Conservation (phyloP, 2,329 filamentous ascomycete genomes). For the Venturia asperata region DNA sequence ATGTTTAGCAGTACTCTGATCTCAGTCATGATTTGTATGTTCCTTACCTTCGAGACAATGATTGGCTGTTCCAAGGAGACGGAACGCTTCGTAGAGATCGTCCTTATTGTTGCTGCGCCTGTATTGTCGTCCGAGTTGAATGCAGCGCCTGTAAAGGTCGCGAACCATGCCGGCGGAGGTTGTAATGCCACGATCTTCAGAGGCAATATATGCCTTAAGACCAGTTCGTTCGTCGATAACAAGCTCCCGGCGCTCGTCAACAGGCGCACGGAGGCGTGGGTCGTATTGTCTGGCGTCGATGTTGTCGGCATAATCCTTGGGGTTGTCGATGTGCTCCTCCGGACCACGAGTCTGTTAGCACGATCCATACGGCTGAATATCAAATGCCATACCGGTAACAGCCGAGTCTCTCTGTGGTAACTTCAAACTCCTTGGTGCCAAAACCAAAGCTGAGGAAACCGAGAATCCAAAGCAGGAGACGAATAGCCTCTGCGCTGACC, state of each 20-base stretch:
- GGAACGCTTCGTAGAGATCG: constrained; percentile 82
- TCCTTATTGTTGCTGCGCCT: constrained; percentile 56
- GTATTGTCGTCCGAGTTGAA: constrained; percentile 74
- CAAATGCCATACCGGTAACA: constrained; percentile 49
- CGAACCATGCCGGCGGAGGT: constrained; percentile 74
- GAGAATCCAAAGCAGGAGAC: constrained; percentile 79
- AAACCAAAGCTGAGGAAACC: constrained; percentile 86
- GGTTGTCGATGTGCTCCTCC: constrained; percentile 75
- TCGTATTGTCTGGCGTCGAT: constrained; percentile 79
- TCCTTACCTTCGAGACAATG: constrained; percentile 72
- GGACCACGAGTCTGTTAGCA: constrained; percentile 34
- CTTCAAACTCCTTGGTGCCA: constrained; percentile 77
- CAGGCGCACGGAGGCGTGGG: constrained; percentile 67
- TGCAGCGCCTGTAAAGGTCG: constrained; percentile 63
- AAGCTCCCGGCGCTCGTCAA: constrained; percentile 73
- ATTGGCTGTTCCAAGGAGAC: constrained; percentile 76
- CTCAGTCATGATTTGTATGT: neutral
- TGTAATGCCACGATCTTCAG: constrained; percentile 69
- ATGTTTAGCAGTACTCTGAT: neutral
- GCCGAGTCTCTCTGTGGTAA: constrained; percentile 69
- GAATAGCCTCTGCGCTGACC: constrained; percentile 84
- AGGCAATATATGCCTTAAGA: constrained; percentile 91
- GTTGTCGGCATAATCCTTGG: constrained; percentile 82
- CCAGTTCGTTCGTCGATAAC: constrained; percentile 59
- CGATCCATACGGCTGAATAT: neutral